Evolutionary conservation across 441 rosid genomes (phyloP).

Genomic region (Populus hybrid): DNA sequence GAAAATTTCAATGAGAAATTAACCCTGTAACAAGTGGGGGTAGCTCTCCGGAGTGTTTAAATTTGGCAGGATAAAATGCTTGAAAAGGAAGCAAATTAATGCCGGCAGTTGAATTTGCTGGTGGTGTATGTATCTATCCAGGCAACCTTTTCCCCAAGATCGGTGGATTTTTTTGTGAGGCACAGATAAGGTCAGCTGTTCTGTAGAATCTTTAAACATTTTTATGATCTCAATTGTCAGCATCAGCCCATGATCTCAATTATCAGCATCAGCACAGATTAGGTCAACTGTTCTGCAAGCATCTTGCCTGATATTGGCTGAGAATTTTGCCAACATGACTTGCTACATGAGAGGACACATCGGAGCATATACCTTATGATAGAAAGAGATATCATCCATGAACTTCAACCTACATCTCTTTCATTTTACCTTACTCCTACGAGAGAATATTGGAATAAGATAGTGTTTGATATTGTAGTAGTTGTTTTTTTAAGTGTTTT

Average conservation of each 20-base stretch:
- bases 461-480: no score
- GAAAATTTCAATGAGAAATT: no score
- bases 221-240: not conserved
- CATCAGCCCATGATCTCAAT: not conserved
- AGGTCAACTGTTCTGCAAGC: not conserved
- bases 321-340: not conserved
- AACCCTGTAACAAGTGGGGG: no score
- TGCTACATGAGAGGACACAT: no score
- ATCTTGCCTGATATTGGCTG: not conserved
- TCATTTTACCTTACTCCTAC: not conserved
- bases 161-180: not conserved
- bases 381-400: not conserved
- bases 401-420: not conserved
- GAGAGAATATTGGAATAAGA: no score
- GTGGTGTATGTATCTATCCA: not conserved
- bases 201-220: not conserved
- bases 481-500: no score
- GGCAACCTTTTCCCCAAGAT: not conserved
- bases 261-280: not conserved
- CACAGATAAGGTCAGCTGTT: not conserved
- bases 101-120: no score
- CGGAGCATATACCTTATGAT: not conserved
- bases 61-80: no score
- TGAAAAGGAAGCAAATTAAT: no score
- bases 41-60: no score